Base-by-base conservation (phyloP, 139 green algal genomes). In the Prasinococcaceae sp. region DNA sequence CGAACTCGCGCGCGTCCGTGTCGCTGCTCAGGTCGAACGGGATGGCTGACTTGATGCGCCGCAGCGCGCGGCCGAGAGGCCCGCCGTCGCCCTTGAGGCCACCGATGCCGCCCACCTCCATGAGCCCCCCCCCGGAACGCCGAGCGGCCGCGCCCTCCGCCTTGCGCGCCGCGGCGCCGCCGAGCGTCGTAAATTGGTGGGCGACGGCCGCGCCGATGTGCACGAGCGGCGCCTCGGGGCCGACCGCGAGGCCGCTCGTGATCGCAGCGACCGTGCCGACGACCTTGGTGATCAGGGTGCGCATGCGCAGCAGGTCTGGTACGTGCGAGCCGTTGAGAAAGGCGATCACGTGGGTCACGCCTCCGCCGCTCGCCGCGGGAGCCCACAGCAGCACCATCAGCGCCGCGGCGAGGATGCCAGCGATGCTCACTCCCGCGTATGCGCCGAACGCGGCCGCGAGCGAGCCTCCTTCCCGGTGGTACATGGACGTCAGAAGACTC, bases 291-390 rank as follows among this genome's bases (percentile, higher is more conserved):
- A 82, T 51, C 2, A 86, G 69, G 2, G 76, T 83, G 30, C 66
- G 64, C 33, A 69, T 49, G 12, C 72, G 61, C 28, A 84, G 71
- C 42, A 82, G 53, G 66, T 84, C 73, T 10, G 79, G 79, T 28
- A 87, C 72, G 54, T 80, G 69, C 58, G 76, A 81, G 23, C 65
- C 56, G 55, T 76, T 81, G 1, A 90, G 67, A 60, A 81, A 84
- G 0, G 80, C 84, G 75, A 92, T 92, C 16, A 94, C 80, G 4
- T 83, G 71, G 0, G 79, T 85, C 1, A 93, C 86, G 6, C 86
- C 86, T 1, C 73, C 81, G 19, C 84, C 86, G 5, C 73, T 74
- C 14, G 81, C 79, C 4, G 65, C 47, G 0, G 83, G 84, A 0
- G 84, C 79, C 62, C 70, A 79, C 37, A 76, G 78, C 38, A 84